Conservation (phyloP, 208 protist species). For the Crithidia fasciculata region DNA sequence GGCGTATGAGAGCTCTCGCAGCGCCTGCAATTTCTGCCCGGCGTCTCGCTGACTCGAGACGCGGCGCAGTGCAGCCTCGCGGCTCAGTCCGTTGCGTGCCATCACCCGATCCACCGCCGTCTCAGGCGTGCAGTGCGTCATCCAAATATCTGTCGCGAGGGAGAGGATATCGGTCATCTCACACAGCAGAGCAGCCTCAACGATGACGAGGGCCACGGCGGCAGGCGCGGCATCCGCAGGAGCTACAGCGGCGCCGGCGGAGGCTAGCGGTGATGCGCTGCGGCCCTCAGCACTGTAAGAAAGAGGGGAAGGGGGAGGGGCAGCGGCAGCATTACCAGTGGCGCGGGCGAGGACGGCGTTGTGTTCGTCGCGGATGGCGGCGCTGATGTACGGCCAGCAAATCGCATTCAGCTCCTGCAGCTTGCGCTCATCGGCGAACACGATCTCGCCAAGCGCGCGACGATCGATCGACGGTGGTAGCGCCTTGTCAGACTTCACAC, state of each 20-base stretch:
- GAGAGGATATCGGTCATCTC: conserved; percentile 40
- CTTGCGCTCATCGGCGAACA: conserved; percentile 55
- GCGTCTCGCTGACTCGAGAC: conserved; percentile 52
- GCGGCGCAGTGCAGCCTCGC: conserved; percentile 46
- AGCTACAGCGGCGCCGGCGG: too few relatives aligned
- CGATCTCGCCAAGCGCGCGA: conserved; percentile 47
- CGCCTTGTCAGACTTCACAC: background rate
- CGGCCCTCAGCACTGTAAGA: too few relatives aligned
- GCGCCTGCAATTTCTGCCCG: conserved; percentile 29
- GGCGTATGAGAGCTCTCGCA: conserved; percentile 44
- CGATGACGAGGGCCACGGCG: conserved; percentile 48
- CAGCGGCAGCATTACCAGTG: background rate
- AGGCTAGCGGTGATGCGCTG: too few relatives aligned
- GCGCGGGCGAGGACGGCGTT: conserved; percentile 7
- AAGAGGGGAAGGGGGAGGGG: too few relatives aligned
- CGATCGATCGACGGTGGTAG: conserved; percentile 50
- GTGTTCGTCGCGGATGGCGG: conserved; percentile 46
- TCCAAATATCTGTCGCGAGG: conserved; percentile 71
- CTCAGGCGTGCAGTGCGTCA: conserved; percentile 55
- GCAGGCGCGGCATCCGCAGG: background rate
- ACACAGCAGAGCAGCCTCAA: conserved; percentile 79
- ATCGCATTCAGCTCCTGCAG: conserved; percentile 63
- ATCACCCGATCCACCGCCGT: conserved; percentile 58
- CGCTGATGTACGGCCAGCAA: conserved; percentile 75
- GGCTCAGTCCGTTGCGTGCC: conserved; percentile 48